Evolutionary conservation across 2,329 filamentous ascomycete species (phyloP).

Genomic region (Pseudocercospora fuligena): DNA sequence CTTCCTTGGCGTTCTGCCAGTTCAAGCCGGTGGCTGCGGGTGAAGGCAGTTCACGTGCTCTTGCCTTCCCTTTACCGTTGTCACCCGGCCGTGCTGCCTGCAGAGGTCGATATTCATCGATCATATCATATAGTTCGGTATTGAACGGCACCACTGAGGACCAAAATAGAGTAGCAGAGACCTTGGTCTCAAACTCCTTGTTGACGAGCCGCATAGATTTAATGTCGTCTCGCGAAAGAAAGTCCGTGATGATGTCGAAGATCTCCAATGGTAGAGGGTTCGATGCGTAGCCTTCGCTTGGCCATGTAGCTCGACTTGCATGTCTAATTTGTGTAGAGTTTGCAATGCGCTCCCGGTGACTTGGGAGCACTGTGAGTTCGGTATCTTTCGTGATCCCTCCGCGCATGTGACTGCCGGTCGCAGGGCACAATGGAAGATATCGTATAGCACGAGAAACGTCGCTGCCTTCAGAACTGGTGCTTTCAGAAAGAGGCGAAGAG

Average conservation of each 20-base stretch:
- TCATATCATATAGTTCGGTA: conserved; percentile 64
- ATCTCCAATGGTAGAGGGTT: conserved; percentile 63
- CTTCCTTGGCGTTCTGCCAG: conserved; percentile 48
- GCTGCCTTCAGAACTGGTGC: neutral
- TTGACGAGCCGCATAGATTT: conserved; percentile 66
- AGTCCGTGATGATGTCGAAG: conserved; percentile 60
- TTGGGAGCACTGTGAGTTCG: conserved; percentile 29
- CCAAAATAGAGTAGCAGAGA: conserved; percentile 64
- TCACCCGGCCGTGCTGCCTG: neutral
- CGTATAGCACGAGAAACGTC: conserved; percentile 17
- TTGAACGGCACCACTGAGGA: conserved; percentile 70
- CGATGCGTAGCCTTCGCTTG: conserved; percentile 32
- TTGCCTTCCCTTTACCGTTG: conserved; percentile 26
- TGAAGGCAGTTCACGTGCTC: conserved; percentile 27
- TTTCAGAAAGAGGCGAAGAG: neutral
- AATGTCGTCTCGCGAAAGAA: conserved; percentile 63
- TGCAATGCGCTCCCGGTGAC: conserved; percentile 27
- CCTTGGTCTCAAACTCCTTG: conserved; percentile 62
- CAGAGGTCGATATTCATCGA: conserved; percentile 42
- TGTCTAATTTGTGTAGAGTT: neutral
- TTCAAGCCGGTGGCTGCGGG: conserved; percentile 35
- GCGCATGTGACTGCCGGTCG: neutral
- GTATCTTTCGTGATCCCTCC: conserved; percentile 19
- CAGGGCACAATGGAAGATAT: conserved; percentile 32
- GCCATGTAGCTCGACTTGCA: conserved; percentile 41